Evolutionary conservation across 176 grass and related monocot species (phyloP).

Genomic region (Hsuehochloa calcarea): DNA sequence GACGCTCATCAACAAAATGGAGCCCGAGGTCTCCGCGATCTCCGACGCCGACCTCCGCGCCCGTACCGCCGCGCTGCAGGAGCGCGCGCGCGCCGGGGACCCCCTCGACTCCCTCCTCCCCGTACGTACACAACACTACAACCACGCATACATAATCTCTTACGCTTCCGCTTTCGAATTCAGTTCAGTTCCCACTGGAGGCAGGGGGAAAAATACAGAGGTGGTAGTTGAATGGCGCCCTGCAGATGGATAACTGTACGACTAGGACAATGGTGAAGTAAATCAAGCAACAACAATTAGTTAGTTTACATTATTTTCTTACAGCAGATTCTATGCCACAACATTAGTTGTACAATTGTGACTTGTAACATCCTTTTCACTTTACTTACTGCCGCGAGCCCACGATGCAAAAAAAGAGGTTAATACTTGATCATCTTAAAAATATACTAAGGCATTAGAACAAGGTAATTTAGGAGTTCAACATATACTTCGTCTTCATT

Average conservation of each 20-base stretch:
- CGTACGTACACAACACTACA: conserved; percentile 31
- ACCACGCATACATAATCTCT: not conserved
- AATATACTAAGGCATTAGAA: not conserved
- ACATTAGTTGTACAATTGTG: not conserved
- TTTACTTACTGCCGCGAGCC: not conserved
- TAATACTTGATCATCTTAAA: not conserved
- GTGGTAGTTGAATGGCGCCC: not conserved
- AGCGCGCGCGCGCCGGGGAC: conserved; percentile 65
- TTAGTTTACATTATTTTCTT: not conserved
- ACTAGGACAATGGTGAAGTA: not conserved
- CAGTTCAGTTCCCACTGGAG: not conserved
- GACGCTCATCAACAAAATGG: conserved; percentile 64
- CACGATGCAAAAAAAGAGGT: not conserved
- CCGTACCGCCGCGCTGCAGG: conserved; percentile 63
- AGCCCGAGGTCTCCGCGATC: conserved; percentile 62
- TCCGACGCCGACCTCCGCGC: conserved; percentile 72
- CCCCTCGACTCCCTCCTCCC: conserved; percentile 85
- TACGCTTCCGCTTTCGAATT: not conserved
- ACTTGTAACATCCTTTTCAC: not conserved
- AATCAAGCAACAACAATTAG: not conserved
- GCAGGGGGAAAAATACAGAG: not conserved
- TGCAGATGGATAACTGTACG: not conserved
- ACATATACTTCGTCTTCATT: not conserved
- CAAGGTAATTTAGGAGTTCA: not conserved
- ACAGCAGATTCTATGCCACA: not conserved